A percentile compares a stretch with the other conserved stretches of the same genome.
phyloP scores from a whole-genome alignment of 495 filamentous ascomycete genomes.

The Penicillium coprophilum region DNA sequence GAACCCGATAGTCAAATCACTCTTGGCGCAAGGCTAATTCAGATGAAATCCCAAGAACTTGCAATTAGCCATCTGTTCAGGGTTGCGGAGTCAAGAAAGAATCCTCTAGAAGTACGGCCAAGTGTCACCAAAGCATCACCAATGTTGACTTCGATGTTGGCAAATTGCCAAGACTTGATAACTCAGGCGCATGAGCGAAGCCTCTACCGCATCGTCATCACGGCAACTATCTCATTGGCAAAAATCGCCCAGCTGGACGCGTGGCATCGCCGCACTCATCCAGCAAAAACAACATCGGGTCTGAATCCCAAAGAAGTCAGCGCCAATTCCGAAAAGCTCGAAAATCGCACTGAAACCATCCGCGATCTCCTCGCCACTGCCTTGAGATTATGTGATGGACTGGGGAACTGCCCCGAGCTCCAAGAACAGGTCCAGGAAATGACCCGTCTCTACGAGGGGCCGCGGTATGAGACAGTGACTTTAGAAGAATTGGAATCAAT shows the following conservation, averaged over 20 bases:
- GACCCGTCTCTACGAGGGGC: slow-evolving; percentile 7
- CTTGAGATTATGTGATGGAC: slow-evolving; percentile 7
- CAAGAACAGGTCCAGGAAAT: slow-evolving; percentile 14
- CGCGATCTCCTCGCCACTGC: slow-evolving; percentile 9
- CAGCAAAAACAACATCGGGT: neutral
- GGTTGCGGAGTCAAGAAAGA: neutral
- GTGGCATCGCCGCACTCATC: slow-evolving; percentile 11
- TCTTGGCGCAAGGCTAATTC: slow-evolving; percentile 12
- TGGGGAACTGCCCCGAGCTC: slow-evolving; percentile 11
- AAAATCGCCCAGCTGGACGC: slow-evolving; percentile 11
- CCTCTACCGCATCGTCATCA: slow-evolving; percentile 15
- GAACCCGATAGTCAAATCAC: slow-evolving; percentile 14
- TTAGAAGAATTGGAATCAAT: slow-evolving; percentile 14
- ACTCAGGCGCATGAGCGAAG: slow-evolving; percentile 7
- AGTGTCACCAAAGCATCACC: neutral
- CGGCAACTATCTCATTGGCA: slow-evolving; percentile 12
- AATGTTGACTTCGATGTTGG: neutral
- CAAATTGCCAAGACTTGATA: slow-evolving; percentile 11
- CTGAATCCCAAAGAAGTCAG: too few species aligned
- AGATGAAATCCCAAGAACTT: slow-evolving; percentile 3
- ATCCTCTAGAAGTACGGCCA: neutral
- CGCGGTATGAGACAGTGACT: slow-evolving; percentile 16
- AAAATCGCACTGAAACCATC: neutral
- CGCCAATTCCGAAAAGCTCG: neutral
- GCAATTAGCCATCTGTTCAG: neutral